A percentile compares a stretch with the other conserved stretches of the same genome.
phyloP scores from a whole-genome alignment of 345 rosid genomes.

The Tarenaya hassleriana region DNA sequence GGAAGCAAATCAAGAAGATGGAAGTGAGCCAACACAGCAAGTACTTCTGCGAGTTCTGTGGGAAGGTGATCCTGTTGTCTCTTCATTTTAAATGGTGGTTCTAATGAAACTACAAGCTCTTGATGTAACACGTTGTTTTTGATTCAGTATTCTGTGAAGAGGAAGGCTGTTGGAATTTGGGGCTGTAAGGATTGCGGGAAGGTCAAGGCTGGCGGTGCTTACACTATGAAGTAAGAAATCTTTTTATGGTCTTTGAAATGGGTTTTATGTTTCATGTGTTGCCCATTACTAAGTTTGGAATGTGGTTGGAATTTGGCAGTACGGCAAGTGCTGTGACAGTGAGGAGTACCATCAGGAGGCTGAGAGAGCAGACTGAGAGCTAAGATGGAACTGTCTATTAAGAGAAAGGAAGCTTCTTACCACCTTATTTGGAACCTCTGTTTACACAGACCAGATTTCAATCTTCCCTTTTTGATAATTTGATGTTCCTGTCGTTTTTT shows the following conservation, averaged over 20 bases:
- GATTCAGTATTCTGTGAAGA: constrained; percentile 71
- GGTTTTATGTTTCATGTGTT: background rate
- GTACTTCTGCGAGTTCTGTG: constrained; percentile 63
- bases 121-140: background rate
- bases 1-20: constrained; percentile 69
- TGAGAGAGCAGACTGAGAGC: constrained; percentile 1
- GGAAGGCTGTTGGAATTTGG: constrained; percentile 86
- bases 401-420: background rate
- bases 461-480: no score
- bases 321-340: constrained; percentile 66
- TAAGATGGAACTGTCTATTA: background rate
- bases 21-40: constrained; percentile 61
- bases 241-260: no score
- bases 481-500: no score
- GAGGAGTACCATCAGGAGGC: constrained; percentile 4
- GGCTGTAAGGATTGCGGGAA: constrained; percentile 84
- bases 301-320: constrained; percentile 23
- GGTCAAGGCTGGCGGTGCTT: constrained; percentile 84
- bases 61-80: constrained; percentile 34
- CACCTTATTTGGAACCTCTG: background rate
- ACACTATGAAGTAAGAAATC: constrained; percentile 60
- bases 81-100: background rate
- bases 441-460: background rate
- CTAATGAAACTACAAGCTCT: background rate
- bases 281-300: background rate